Base-by-base conservation (phyloP, 305 asterid genomes). In the Fraxinus platypoda region DNA sequence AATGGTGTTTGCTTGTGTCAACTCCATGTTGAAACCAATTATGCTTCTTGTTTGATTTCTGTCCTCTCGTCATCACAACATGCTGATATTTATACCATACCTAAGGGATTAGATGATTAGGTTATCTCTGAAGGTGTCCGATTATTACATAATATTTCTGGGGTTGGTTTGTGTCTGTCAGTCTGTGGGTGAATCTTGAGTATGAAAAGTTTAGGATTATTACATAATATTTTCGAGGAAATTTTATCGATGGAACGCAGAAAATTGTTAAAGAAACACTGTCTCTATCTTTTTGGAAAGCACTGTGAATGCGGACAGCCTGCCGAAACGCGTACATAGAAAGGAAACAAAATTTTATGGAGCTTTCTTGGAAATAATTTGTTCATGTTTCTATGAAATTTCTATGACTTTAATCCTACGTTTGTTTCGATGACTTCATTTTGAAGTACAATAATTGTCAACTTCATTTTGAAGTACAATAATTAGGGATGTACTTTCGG, bases 1-100 rank as follows among this genome's bases (percentile, higher is more conserved):
- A 74, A 85, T 38, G 33, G 33, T 34, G 70, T 59, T 81, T 74
- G 84, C 86, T 1, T 81, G 8, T 76, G 41, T 57, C 70, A 78
- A 46, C 74, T 86, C 91, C 90, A 88, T 88, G 23, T 21, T 31
- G 4, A 4, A 23, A 68, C 30, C 33, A 41, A 23, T 41, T 6
- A n/a, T 21, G 5, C 19, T 75, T 9, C 52, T 19, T 37, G 8
- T 33, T 59, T 17, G 25, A 0, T 1, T 57, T 57, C 12, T 17
- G 8, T 17, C 1, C 6, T n/a, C 33, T 6, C 19, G 66, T 54
- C 3, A n/a, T 4, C 31, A 37, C 19, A 41, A 9, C 15, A 41
- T 9, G 15, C 49, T 9, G 52, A 43, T 43, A 43, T 43, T 43
- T 43, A 43, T 43, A 43, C 46, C 4, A 23, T 75, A 75, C 17